Percentiles rank a stretch among this genome's conserved stretches.
phyloP scores from a whole-genome alignment of 2,329 filamentous ascomycete species.

The Fusarium praegraminearum region DNA sequence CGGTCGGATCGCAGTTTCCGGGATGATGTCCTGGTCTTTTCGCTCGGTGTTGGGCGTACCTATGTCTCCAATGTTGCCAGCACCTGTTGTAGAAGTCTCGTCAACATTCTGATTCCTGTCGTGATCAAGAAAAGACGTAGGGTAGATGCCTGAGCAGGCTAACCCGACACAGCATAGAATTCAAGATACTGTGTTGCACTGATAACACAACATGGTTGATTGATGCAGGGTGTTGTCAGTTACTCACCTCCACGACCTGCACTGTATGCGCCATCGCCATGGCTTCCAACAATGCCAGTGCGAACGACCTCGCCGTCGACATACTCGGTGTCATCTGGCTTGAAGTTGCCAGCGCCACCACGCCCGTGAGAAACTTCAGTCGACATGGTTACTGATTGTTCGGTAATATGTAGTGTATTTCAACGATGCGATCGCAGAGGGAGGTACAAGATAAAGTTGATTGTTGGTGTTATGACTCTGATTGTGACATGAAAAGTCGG shows the following conservation, averaged over 20 bases:
- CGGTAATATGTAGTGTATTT: conserved; percentile 1
- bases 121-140: not conserved
- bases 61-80: conserved; percentile 69
- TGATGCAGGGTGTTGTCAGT: conserved; percentile 1
- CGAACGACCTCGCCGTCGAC: conserved; percentile 73
- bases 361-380: conserved; percentile 70
- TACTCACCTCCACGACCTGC: conserved; percentile 68
- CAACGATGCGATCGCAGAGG: conserved; percentile 2
- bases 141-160: not conserved
- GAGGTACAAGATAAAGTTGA: not conserved
- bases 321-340: conserved; percentile 68
- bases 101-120: conserved; percentile 13
- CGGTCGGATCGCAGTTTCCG: conserved; percentile 63
- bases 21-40: conserved; percentile 65
- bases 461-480: conserved; percentile 4
- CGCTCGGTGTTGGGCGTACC: conserved; percentile 56
- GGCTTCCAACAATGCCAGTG: conserved; percentile 64
- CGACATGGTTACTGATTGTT: conserved; percentile 48
- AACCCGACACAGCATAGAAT: not conserved
- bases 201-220: not conserved
- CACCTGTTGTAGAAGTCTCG: conserved; percentile 54
- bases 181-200: not conserved
- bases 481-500: conserved; percentile 22
- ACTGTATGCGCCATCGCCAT: conserved; percentile 69
- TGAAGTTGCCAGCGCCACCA: conserved; percentile 72